These are phyloP conservation scores for Scleroderma bovista DNA, from an alignment of 768 basidiomycete genomes.

Conservation along the genomic window DNA sequence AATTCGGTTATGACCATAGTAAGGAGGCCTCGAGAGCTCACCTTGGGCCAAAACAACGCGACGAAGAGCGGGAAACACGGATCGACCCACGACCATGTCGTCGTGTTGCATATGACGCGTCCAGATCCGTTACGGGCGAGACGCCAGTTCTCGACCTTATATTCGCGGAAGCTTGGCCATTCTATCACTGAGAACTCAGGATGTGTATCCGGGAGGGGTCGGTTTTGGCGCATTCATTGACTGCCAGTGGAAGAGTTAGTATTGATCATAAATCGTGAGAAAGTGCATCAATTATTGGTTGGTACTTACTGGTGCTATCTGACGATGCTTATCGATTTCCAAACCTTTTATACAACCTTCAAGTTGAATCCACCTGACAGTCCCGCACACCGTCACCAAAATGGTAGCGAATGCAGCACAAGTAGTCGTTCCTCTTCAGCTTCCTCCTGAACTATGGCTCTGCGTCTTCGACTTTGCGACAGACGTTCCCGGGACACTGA, in stretches of 20 bases:
- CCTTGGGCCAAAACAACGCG: slow-evolving; percentile 31
- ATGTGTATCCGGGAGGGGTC: slow-evolving; percentile 33
- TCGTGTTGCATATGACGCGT: slow-evolving; percentile 25
- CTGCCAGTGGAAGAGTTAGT: too few species aligned
- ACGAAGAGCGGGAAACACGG: slow-evolving; percentile 27
- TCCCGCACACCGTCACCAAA: not conserved
- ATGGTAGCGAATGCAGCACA: not conserved
- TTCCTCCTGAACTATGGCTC: slow-evolving; percentile 24
- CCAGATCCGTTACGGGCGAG: slow-evolving; percentile 38
- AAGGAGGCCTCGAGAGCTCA: slow-evolving; percentile 10
- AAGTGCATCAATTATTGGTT: too few species aligned
- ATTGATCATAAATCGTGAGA: too few species aligned
- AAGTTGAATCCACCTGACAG: too few species aligned
- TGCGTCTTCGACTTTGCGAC: slow-evolving; percentile 18
- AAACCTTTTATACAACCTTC: too few species aligned
- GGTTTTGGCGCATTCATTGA: slow-evolving; percentile 33
- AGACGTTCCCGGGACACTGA: slow-evolving; percentile 12
- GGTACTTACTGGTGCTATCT: too few species aligned
- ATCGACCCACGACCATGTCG: slow-evolving; percentile 34
- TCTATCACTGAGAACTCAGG: slow-evolving; percentile 51
- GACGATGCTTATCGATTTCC: too few species aligned
- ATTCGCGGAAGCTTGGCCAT: slow-evolving; percentile 49
- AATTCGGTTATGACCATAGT: not conserved
- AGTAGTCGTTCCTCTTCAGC: not conserved
- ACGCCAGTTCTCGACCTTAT: slow-evolving; percentile 51